Evolutionary conservation across 768 basidiomycete genomes (phyloP), one percentile per base, ranked within the genome.

Genomic region (Tylopilus balloui): DNA sequence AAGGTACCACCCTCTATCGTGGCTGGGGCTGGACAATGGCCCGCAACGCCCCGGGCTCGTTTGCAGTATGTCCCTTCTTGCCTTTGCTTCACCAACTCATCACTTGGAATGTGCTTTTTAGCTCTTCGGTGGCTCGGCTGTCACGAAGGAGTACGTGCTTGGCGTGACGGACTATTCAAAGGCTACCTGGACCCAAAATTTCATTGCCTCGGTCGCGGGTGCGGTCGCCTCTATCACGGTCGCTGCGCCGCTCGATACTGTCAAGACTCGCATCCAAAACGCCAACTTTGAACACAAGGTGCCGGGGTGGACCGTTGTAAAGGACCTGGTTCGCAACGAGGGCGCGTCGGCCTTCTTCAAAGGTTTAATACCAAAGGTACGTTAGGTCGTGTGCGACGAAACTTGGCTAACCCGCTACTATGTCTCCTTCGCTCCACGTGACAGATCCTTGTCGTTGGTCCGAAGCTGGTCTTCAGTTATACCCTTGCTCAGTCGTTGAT

Each of bases 1-100:
- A 98, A 65, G 92, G 93, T 48, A 80, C 88, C 9, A 80, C 87
- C 1, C 79, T 99, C 29, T 99, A 99, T 71, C 85, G 93, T 54
- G 95, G 95, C 24, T 96, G 94, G 92, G 94, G 94, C 38, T 98
- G 95, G 95, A 98, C 95, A 20, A 86, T 96, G 79, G 95, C 93
- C 3, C 82, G 95, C 45, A 99, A 99, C 59, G 95, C 95, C 1
- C 95, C 95, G 0, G 95, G 95, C 11, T 83, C 80, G 45, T 99
- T 99, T 61, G 91, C 95, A 47, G 93, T 95, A 62, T 53, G 88
- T 74, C 4, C n/a, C 25, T 12, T 39, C 44, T 42, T 24, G 5
- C 6, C 1, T n/a, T 35, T 17, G 11, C 23, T 24, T 28, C 11
- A 48, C 40, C 44, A 8, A 27, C 25, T 52, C 46, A 24, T 31